These are phyloP conservation scores for Heritiera fomes DNA, from an alignment of 345 rosid genomes.

Conservation along the genomic window DNA sequence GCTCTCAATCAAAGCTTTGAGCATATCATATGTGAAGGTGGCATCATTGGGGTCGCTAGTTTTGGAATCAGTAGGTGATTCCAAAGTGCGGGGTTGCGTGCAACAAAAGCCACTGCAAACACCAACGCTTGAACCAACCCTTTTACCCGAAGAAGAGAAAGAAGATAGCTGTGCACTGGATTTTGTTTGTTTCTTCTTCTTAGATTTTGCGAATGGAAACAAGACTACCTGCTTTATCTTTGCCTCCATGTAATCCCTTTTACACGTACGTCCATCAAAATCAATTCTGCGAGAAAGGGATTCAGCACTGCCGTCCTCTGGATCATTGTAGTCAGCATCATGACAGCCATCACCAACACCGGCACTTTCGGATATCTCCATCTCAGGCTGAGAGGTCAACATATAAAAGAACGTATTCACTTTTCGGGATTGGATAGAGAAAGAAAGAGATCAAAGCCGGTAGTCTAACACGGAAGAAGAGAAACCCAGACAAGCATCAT, in stretches of 20 bases:
- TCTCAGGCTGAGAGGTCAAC: not conserved
- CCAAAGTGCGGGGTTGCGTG: conserved; percentile 36
- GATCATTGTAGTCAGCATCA: not conserved
- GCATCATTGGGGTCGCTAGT: conserved; percentile 55
- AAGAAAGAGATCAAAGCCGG: not conserved
- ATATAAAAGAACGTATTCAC: not conserved
- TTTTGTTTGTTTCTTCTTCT: conserved; percentile 14
- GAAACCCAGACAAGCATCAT: conserved; percentile 6
- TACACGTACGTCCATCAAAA: not conserved
- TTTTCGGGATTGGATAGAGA: not conserved
- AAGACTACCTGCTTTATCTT: conserved; percentile 24
- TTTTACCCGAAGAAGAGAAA: conserved; percentile 24
- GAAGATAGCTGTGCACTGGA: not conserved
- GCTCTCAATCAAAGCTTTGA: conserved; percentile 46
- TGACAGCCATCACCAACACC: not conserved
- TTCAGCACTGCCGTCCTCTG: not conserved
- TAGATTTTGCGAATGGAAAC: conserved; percentile 24
- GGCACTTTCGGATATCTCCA: not conserved
- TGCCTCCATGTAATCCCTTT: not conserved
- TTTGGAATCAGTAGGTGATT: conserved; percentile 38
- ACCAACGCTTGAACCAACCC: not conserved
- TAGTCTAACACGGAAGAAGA: not conserved
- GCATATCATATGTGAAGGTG: conserved; percentile 42
- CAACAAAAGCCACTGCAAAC: conserved; percentile 39
- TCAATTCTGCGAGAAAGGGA: not conserved